A percentile compares a stretch with the other conserved stretches of the same genome.
Conservation (phyloP, 306 rosid species). For the Senna siamea region DNA sequence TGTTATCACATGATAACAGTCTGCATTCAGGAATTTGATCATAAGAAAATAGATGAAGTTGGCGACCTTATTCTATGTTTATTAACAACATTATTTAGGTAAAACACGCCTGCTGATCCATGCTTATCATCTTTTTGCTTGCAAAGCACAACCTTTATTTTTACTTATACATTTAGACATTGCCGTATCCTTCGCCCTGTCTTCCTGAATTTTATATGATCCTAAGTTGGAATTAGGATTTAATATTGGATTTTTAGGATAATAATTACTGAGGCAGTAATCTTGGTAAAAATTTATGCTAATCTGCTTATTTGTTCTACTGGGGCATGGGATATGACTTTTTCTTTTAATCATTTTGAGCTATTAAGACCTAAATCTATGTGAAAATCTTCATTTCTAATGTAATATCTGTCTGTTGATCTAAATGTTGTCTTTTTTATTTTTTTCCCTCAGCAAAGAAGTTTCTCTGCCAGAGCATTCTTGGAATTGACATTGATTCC, state of each 20-base stretch:
- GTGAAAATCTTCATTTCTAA: not conserved
- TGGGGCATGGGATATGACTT: not conserved
- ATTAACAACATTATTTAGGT: not conserved
- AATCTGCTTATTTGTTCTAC: not conserved
- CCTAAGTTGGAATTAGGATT: not conserved
- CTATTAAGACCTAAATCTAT: not conserved
- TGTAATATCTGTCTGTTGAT: constrained; percentile 4
- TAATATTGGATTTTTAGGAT: not conserved
- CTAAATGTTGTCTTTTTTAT: not conserved
- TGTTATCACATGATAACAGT: not conserved
- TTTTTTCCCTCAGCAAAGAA: constrained; percentile 61
- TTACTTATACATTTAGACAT: not conserved
- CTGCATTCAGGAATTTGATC: not conserved
- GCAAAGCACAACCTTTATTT: not conserved
- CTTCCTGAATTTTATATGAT: not conserved
- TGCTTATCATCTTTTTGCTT: not conserved
- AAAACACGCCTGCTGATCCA: not conserved
- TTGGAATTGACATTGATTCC: constrained; percentile 87
- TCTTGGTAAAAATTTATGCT: not conserved
- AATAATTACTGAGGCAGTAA: not conserved
- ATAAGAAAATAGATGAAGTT: not conserved
- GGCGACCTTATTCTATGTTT: not conserved
- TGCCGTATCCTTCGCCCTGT: not conserved
- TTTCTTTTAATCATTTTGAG: not conserved
- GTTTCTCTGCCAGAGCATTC: constrained; percentile 76